Conservation (phyloP, 148 eudicot genomes). For the Vaccinium myrtillus region DNA sequence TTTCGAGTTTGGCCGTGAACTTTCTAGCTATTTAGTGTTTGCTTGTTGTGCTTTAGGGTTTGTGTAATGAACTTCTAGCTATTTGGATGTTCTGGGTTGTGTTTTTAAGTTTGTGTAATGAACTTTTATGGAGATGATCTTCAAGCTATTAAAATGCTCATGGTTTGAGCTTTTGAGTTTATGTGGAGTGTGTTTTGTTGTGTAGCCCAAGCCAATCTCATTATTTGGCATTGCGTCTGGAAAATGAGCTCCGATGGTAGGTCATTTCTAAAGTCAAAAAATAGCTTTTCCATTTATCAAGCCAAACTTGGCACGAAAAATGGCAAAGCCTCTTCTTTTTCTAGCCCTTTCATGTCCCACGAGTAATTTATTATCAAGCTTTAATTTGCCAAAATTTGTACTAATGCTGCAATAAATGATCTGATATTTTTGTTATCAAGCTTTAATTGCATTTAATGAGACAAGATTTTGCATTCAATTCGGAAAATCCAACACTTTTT, state of each 20-base stretch:
- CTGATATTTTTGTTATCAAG: background rate
- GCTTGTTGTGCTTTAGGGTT: background rate
- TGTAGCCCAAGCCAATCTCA: background rate
- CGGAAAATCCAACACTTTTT: background rate
- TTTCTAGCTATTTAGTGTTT: no score
- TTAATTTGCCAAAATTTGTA: no score
- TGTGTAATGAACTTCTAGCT: background rate
- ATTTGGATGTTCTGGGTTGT: background rate
- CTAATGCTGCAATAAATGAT: background rate
- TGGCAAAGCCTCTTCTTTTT: no score
- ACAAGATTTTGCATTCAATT: background rate
- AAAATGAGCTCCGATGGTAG: background rate
- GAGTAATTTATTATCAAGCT: no score
- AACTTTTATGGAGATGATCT: background rate
- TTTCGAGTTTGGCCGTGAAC: no score
- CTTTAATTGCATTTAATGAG: background rate
- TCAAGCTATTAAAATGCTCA: background rate
- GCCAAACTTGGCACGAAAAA: background rate
- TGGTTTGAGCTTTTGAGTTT: background rate
- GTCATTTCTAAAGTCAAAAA: background rate
- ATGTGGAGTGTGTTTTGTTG: background rate
- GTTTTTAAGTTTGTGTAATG: background rate
- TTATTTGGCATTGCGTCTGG: background rate
- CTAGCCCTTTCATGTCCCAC: no score
- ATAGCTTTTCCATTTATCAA: background rate